phyloP scores from a whole-genome alignment of 2,329 filamentous ascomycete species.

The Neurospora crassa region DNA sequence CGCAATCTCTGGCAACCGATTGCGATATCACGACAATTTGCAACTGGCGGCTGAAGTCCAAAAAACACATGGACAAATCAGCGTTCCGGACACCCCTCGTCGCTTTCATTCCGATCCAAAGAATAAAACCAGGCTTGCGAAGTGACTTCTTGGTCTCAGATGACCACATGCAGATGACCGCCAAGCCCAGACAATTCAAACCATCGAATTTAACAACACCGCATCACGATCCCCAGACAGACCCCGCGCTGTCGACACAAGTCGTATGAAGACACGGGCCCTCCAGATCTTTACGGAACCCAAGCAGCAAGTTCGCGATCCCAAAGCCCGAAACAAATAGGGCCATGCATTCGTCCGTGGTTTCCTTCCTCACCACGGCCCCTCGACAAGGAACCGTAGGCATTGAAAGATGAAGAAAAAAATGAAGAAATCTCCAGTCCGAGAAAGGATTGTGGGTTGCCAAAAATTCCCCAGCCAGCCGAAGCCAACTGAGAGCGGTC shows the following conservation, averaged over 20 bases:
- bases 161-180: background rate
- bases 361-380: conserved; percentile 39
- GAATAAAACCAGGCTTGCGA: background rate
- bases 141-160: background rate
- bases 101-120: background rate
- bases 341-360: background rate
- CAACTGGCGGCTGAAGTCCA: background rate
- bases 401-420: conserved; percentile 40
- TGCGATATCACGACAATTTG: background rate
- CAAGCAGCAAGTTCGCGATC: no score
- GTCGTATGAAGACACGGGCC: background rate
- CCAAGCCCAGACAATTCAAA: background rate
- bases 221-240: background rate
- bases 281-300: background rate
- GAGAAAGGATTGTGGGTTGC: conserved; percentile 30
- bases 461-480: conserved; percentile 75
- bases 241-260: background rate
- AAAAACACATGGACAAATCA: background rate
- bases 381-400: conserved; percentile 30
- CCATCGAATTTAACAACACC: background rate
- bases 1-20: background rate
- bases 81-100: background rate
- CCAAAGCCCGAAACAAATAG: no score
- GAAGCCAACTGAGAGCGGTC: conserved; percentile 65
- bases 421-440: background rate